These are phyloP conservation scores for Ophiostoma triangulosporum DNA, from an alignment of 2,329 filamentous ascomycete species.

Conservation along the genomic window DNA sequence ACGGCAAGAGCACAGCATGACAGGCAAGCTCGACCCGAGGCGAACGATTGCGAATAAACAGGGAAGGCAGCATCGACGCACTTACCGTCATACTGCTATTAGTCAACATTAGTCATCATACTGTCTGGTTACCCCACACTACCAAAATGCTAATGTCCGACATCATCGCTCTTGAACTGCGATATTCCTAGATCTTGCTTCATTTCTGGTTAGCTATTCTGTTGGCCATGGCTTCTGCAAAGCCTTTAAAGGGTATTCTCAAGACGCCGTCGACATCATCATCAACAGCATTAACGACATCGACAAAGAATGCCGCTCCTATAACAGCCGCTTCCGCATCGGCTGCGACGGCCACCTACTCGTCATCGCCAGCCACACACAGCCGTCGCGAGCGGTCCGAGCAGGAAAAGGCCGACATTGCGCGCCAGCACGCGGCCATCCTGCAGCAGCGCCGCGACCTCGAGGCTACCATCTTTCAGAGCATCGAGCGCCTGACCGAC, in stretches of 20 bases:
- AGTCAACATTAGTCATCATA: too few relatives aligned
- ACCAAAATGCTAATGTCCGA: too few relatives aligned
- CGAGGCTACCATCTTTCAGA: constrained; percentile 58
- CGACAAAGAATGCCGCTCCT: constrained; percentile 13
- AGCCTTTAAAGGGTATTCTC: constrained; percentile 42
- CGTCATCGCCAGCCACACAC: constrained; percentile 12
- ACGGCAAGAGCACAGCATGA: background rate
- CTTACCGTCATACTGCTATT: background rate
- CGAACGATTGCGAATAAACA: background rate
- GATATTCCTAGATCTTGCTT: too few relatives aligned
- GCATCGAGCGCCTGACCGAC: constrained; percentile 57
- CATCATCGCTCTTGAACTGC: too few relatives aligned
- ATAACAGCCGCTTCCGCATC: constrained; percentile 12
- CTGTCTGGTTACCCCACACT: too few relatives aligned
- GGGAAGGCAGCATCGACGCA: background rate
- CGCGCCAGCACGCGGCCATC: constrained; percentile 67
- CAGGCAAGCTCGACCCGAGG: background rate
- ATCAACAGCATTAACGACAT: constrained; percentile 9
- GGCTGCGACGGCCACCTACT: constrained; percentile 13
- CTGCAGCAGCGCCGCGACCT: constrained; percentile 73
- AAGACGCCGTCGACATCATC: constrained; percentile 38
- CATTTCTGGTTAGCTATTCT: too few relatives aligned
- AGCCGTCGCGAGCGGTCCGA: constrained; percentile 22
- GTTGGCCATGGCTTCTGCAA: constrained; percentile 32
- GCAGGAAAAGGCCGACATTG: constrained; percentile 43